Percentiles rank a stretch among this genome's conserved stretches.
phyloP scores from a whole-genome alignment of 257 asterid species.

The Salvia splendens region DNA sequence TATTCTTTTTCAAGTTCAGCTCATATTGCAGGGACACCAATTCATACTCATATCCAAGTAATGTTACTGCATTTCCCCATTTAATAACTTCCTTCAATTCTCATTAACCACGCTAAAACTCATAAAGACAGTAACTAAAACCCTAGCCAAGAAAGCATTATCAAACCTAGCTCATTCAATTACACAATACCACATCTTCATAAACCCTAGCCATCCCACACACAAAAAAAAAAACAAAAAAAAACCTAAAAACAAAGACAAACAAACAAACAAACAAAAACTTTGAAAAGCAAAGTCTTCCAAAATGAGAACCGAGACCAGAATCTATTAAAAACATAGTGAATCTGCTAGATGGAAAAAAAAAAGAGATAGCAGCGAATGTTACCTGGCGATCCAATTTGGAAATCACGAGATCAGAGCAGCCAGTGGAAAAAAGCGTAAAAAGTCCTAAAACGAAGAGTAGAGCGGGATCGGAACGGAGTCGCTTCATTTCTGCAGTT shows the following conservation, averaged over 20 bases:
- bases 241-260: no score
- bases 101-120: slow-evolving; percentile 15
- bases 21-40: background rate
- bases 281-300: no score
- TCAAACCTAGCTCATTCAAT: slow-evolving; percentile 5
- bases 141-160: background rate
- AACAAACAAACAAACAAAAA: no score
- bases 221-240: background rate
- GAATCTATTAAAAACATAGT: background rate
- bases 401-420: slow-evolving; percentile 77
- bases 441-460: slow-evolving; percentile 31
- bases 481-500: slow-evolving; percentile 38
- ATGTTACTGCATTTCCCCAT: slow-evolving; percentile 8
- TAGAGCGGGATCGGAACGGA: slow-evolving; percentile 39
- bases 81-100: background rate
- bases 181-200: slow-evolving; percentile 9
- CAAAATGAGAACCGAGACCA: background rate
- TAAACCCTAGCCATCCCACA: slow-evolving; percentile 35
- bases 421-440: slow-evolving; percentile 42
- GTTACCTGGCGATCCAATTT: slow-evolving; percentile 84
- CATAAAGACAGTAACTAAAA: background rate
- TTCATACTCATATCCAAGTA: background rate
- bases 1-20: slow-evolving; percentile 16
- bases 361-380: background rate
- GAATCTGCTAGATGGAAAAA: background rate